Evolutionary conservation across 768 basidiomycete species (phyloP).

Genomic region (Mycena belliarum): DNA sequence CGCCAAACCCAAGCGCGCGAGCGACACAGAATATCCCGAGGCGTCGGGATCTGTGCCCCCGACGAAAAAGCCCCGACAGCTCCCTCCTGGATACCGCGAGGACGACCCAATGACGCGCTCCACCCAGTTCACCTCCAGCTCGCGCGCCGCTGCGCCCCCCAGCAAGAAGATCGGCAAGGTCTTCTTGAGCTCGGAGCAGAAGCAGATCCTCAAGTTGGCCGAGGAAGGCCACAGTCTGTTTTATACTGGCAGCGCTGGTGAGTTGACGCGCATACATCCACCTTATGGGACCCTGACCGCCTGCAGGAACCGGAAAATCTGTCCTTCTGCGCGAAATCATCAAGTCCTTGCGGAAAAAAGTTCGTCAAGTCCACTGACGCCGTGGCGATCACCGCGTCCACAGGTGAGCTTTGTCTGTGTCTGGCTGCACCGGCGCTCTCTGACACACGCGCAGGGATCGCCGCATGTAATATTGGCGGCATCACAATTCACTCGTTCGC

Average conservation of each 20-base stretch:
- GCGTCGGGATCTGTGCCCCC: constrained; percentile 28
- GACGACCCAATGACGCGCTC: constrained; percentile 37
- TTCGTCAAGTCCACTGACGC: constrained; percentile 60
- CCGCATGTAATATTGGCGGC: constrained; percentile 97
- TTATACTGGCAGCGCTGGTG: constrained; percentile 97
- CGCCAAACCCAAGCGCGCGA: constrained; percentile 36
- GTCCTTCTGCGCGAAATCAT: constrained; percentile 94
- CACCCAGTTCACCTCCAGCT: constrained; percentile 19
- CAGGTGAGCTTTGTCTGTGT: constrained; percentile 49
- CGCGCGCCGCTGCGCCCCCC: constrained; percentile 19
- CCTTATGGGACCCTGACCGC: background rate
- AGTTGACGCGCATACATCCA: constrained; percentile 31
- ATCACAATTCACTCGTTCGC: constrained; percentile 94
- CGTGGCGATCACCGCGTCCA: constrained; percentile 93
- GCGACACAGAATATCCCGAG: constrained; percentile 24
- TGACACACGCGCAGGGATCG: constrained; percentile 60
- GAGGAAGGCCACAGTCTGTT: constrained; percentile 76
- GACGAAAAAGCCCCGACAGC: constrained; percentile 55
- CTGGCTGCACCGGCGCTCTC: background rate
- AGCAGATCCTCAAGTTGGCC: constrained; percentile 78
- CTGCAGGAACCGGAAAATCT: constrained; percentile 91
- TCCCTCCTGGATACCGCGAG: constrained; percentile 53
- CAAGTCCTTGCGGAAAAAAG: constrained; percentile 59
- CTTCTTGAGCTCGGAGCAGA: constrained; percentile 84
- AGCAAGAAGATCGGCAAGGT: constrained; percentile 43